A percentile compares a stretch with the other conserved stretches of the same genome.
Evolutionary conservation across 1,284 basidiomycete species (phyloP).

Genomic region (Rhodotorula glutinis): DNA sequence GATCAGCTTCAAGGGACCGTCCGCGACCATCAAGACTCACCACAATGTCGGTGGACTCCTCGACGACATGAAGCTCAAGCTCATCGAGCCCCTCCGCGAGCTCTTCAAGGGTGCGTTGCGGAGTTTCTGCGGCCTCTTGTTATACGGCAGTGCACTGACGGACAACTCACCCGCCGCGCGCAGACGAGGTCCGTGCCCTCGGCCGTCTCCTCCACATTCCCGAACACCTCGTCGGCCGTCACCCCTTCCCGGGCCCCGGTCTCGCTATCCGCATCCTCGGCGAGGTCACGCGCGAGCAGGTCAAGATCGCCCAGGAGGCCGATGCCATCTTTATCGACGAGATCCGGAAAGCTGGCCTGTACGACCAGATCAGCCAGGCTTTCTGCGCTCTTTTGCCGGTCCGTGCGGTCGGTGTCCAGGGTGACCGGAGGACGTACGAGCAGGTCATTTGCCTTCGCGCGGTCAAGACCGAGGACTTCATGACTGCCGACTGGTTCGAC

Average conservation of each 20-base stretch:
- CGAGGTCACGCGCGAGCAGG: slow-evolving; percentile 87
- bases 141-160: not conserved
- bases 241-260: slow-evolving; percentile 99
- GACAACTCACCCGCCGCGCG: too few species aligned
- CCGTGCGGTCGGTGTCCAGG: slow-evolving; percentile 95
- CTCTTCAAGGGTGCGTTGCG: slow-evolving; percentile 82
- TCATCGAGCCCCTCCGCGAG: slow-evolving; percentile 96
- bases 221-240: slow-evolving; percentile 85
- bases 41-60: slow-evolving; percentile 97
- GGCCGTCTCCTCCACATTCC: slow-evolving; percentile 90
- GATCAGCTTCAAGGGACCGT: slow-evolving; percentile 99
- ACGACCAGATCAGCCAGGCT: slow-evolving; percentile 93
- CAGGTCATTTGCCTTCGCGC: slow-evolving; percentile 90
- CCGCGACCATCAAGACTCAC: slow-evolving; percentile 99
- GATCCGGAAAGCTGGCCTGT: slow-evolving; percentile 85
- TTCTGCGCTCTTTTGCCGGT: slow-evolving; percentile 97
- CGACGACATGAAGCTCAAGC: slow-evolving; percentile 97
- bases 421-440: slow-evolving; percentile 94
- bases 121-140: not conserved
- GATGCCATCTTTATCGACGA: slow-evolving; percentile 98
- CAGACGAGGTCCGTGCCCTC: slow-evolving; percentile 93
- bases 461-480: slow-evolving; percentile 91
- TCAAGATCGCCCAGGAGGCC: slow-evolving; percentile 88
- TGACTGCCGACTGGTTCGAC: slow-evolving; percentile 93
- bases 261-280: slow-evolving; percentile 99